These are phyloP conservation scores for Ulmus americana DNA, from an alignment of 331 rosid genomes.

Conservation along the genomic window DNA sequence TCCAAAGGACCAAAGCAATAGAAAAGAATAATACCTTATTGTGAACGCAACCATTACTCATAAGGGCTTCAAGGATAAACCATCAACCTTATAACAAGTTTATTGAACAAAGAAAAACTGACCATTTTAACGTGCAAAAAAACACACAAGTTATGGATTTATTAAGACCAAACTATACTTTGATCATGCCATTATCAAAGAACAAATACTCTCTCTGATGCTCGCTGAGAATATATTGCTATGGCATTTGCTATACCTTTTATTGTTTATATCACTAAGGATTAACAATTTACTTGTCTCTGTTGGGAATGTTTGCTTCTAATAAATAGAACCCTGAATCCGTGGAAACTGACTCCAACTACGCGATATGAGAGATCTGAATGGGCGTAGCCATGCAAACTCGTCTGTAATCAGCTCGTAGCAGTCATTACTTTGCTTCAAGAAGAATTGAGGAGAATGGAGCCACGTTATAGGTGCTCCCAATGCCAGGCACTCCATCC, in stretches of 20 bases:
- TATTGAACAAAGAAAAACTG: no score
- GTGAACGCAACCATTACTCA: not conserved
- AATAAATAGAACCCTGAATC: not conserved
- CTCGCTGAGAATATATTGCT: not conserved
- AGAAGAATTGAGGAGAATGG: slow-evolving; percentile 83
- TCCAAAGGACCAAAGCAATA: no score
- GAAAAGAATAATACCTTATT: no score
- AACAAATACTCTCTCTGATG: not conserved
- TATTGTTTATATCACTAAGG: not conserved
- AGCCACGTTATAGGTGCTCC: slow-evolving; percentile 55
- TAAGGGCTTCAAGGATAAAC: not conserved
- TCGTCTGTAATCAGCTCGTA: slow-evolving; percentile 21
- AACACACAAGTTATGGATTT: no score
- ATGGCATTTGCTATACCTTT: not conserved
- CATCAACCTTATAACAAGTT: no score
- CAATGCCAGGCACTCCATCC: slow-evolving; percentile 50
- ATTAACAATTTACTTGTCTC: not conserved
- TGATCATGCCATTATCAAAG: no score
- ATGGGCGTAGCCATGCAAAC: slow-evolving; percentile 8
- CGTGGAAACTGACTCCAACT: not conserved
- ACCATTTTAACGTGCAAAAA: no score
- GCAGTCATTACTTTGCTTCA: slow-evolving; percentile 51
- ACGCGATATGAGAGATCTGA: not conserved
- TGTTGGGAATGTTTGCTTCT: not conserved
- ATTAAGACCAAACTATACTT: no score